Evolutionary conservation across 2,329 filamentous ascomycete species (phyloP), one percentile per base, ranked within the genome.

Genomic region (Pezicula neosporulosa): DNA sequence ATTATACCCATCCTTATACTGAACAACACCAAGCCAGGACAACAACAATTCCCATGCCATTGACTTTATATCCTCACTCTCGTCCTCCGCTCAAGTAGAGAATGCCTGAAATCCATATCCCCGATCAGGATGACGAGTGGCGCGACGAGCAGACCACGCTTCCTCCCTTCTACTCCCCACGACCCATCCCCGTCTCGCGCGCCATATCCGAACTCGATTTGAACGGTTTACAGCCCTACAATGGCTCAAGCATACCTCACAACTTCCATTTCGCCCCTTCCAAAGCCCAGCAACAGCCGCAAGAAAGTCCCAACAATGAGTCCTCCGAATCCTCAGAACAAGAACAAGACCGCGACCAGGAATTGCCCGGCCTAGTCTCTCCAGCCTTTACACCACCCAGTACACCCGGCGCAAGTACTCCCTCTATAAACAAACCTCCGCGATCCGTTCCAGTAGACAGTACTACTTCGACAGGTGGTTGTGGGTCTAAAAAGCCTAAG

Each of bases 361-460:
- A 57, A 16, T 54, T 68, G 21, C 65, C 65, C 4, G 65, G 55
- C 4, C 83, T 94, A 44, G 85, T 97, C 56, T 97, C 93, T 68
- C 89, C 89, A 47, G 88, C 88, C 58, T 96, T 90, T 70, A 91
- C 85, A 6, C 88, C 89, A 13, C 86, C 87, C 30, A 73, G 77
- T 8, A 86, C 83, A 0, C 83, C 83, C 0, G 83, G 82, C 4
- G 76, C 76, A 6, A 70, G 76, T 24, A 85, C 81, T 1, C 80
- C 80, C 3, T 69, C 63, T 39, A 54, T 68, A 63, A 47, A 61
- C 61, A 44, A 63, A 64, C 49, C 69, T 64, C 53, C 52, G 6
- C 58, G 47, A 19, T 57, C 50, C 7, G 67, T 80, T 12, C 80
- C 75, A 44, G 82, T 85, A 38, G 82, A 86, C 65, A 83, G 79